Evolutionary conservation across 495 filamentous ascomycete genomes (phyloP), one percentile per base, ranked within the genome.

Genomic region (Neurospora sp.): DNA sequence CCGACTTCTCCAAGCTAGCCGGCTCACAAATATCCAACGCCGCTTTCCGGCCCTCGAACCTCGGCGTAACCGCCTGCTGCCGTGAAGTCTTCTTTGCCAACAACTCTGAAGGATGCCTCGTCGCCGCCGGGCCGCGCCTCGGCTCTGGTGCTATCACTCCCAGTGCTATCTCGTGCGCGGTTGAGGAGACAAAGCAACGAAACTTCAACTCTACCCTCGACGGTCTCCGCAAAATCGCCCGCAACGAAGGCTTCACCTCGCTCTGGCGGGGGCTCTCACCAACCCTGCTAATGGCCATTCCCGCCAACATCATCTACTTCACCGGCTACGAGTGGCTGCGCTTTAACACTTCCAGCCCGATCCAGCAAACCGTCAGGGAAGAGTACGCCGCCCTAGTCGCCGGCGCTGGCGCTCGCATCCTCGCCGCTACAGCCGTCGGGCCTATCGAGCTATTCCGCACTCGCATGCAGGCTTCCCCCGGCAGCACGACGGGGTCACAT

Each of bases 301-400:
- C 96, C 0, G 93, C 89, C 42, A 99, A 99, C 81, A 94, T 99
- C 74, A 98, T 99, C 73, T 99, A 99, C 82, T 97, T 98, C 77
- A 95, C 96, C 40, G 96, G 95, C n/a, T 99, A 99, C 80, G 96
- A 99, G 77, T 96, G 92, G 89, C 82, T 99, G 73, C 91, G 96
- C 16, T 90, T 83, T 31, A 91, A 91, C 77, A 83, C 85, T 1
- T 80, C 81, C 44, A 94, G 91, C 71, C 94, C 93, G 0, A 86
- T 97, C 73, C 85, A 85, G 68, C 84, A 83, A 40, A 69, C 84
- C 37, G 77, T 93, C 5, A 82, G 85, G 12, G 91, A 93, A 72
- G 85, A 85, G 11, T 94, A 92, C 79, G 89, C 91, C 3, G 94
- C 96, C 1, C 86, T 98, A 3, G 84, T 92, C 11, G 94, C 93